These are phyloP conservation scores for Aspergillus asperescens DNA, from an alignment of 495 filamentous ascomycete genomes.

Conservation along the genomic window DNA sequence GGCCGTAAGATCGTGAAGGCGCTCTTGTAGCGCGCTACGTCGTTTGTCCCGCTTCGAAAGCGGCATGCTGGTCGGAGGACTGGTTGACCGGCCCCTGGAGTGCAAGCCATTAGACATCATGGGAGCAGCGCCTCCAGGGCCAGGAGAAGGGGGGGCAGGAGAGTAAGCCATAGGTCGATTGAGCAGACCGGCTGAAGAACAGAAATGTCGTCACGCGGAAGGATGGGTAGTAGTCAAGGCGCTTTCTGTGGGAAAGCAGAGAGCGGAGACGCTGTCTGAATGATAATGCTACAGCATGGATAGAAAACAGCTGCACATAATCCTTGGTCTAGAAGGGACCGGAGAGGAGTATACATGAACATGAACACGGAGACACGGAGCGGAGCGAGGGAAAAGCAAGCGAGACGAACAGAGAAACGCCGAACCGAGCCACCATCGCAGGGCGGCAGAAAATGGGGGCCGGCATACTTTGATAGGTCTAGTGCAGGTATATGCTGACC, in stretches of 20 bases:
- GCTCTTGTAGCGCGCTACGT: slow-evolving; percentile 70
- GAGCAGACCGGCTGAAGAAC: slow-evolving; percentile 12
- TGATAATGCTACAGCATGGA: slow-evolving; percentile 9
- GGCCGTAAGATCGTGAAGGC: slow-evolving; percentile 63
- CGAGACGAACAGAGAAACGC: slow-evolving; percentile 1
- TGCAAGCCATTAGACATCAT: slow-evolving; percentile 24
- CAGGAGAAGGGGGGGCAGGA: slow-evolving; percentile 32
- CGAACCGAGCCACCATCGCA: not conserved
- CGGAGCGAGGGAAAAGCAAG: slow-evolving; percentile 2
- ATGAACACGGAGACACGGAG: slow-evolving; percentile 3
- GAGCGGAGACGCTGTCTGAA: not conserved
- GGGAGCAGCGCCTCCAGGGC: slow-evolving; percentile 19
- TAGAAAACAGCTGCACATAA: slow-evolving; percentile 1
- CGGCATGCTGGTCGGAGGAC: slow-evolving; percentile 32
- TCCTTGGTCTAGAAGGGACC: not conserved
- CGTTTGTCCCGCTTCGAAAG: slow-evolving; percentile 86
- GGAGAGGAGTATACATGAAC: slow-evolving; percentile 5
- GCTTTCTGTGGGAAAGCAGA: slow-evolving; percentile 9
- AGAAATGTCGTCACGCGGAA: slow-evolving; percentile 8
- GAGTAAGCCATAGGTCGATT: slow-evolving; percentile 34
- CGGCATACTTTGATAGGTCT: not conserved
- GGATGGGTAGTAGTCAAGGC: slow-evolving; percentile 5
- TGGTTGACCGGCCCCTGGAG: slow-evolving; percentile 32
- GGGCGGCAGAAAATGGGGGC: too few species aligned
- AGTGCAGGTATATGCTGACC: not conserved